phyloP scores from a whole-genome alignment of 441 rosid species.

The Sinapis alba region DNA sequence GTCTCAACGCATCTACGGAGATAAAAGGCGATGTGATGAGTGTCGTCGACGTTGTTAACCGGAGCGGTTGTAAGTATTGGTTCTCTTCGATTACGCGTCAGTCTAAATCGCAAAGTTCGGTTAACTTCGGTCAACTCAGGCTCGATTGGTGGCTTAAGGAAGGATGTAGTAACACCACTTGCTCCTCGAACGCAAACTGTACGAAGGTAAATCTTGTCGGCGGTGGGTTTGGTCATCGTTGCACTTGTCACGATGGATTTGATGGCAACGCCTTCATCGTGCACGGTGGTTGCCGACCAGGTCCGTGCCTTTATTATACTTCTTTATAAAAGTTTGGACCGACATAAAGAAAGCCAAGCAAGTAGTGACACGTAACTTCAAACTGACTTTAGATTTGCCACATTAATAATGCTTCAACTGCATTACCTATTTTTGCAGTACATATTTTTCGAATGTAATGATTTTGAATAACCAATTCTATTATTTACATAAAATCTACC shows the following conservation, averaged over 20 bases:
- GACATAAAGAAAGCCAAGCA: not conserved
- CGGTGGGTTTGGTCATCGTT: slow-evolving; percentile 7
- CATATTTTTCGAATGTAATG: no score
- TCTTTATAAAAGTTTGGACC: not conserved
- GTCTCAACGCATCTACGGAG: not conserved
- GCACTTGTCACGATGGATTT: not conserved
- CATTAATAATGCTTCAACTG: not conserved
- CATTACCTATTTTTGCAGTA: no score
- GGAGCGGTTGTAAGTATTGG: slow-evolving; percentile 6
- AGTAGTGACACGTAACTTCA: not conserved
- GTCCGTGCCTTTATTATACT: not conserved
- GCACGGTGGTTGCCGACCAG: slow-evolving; percentile 17
- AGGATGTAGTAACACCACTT: not conserved
- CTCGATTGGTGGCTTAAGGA: slow-evolving; percentile 20
- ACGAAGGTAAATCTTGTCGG: not conserved
- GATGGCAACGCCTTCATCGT: slow-evolving; percentile 2
- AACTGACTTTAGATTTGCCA: not conserved
- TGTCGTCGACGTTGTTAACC: not conserved
- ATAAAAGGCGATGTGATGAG: slow-evolving; percentile 1
- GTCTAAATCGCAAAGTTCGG: not conserved
- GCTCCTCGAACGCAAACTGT: not conserved
- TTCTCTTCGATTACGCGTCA: not conserved
- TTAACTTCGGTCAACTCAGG: not conserved
- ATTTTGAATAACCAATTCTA: no score
- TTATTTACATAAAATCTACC: no score